Base-by-base conservation (phyloP, 257 asterid genomes). In the Jaltomata sinuosa region DNA sequence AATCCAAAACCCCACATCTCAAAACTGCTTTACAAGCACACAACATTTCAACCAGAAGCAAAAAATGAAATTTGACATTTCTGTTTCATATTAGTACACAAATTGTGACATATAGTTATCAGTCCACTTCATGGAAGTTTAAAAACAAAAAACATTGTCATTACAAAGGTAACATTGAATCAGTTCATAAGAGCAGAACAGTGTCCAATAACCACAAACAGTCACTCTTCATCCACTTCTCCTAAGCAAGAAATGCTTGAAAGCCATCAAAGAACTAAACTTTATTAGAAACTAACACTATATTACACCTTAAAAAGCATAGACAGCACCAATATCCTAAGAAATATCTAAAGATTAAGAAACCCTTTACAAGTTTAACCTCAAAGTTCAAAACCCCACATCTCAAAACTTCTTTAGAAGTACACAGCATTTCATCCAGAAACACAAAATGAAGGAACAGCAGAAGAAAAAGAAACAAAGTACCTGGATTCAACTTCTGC, bases 401-500 rank as follows among this genome's bases (percentile, higher is more conserved):
- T 25, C 31, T 47, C 59, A 72, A 54, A 85, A 84, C 80, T 49
- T n/a, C 11, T 27, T 59, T 45, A 14, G 21, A 62, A 45, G 16
- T n/a, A 68, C 69, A 49, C 18, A 25, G 52, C 3, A 25, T 42
- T 34, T 83, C 81, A 77, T 32, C 78, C 61, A 54, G 50, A 76
- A 86, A 57, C 86, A 54, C 16, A 34, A 84, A 76, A 84, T 68
- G 45, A 85, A 53, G 45, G 25, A 38, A 22, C 57, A 61, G 15
- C 2, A 59, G 2, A 80, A n/a, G 18, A 3, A 15, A 50, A 40
- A 19, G 65, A 53, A 74, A 47, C 27, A 12, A 81, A 71, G 84
- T 61, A 84, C 84, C 82, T 76, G 84, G 64, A 79, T 72, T 74
- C 50, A 74, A 71, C 59, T 52, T n/a, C 29, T 74, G 87, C 79